Conservation (phyloP, 2,329 filamentous ascomycete species). For the Xylariaceae sp. region DNA sequence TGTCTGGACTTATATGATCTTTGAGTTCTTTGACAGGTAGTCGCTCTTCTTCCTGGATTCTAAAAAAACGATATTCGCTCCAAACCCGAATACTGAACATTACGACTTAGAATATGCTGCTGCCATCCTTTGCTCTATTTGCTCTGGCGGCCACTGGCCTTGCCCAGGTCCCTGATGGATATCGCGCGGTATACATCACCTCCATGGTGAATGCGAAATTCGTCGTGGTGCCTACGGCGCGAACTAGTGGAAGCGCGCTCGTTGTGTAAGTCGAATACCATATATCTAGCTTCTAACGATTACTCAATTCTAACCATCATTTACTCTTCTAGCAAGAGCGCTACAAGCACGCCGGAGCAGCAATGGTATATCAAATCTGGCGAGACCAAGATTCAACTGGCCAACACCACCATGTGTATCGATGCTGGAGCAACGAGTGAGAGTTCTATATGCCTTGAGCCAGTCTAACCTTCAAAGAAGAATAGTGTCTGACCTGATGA, state of each 20-base stretch:
- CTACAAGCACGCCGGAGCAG: slow-evolving; percentile 34
- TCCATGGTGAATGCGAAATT: slow-evolving; percentile 40
- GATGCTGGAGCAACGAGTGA: slow-evolving; percentile 37
- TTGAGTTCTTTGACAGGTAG: no score
- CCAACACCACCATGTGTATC: slow-evolving; percentile 38
- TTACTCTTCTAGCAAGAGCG: slow-evolving; percentile 30
- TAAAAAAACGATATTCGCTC: slow-evolving; percentile 1
- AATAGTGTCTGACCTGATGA: background rate
- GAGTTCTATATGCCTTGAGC: slow-evolving; percentile 1
- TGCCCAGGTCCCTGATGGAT: slow-evolving; percentile 37
- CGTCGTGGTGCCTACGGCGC: slow-evolving; percentile 36
- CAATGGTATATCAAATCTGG: slow-evolving; percentile 40
- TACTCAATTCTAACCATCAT: background rate
- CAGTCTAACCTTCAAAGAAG: background rate
- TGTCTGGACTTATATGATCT: no score
- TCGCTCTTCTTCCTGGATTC: background rate
- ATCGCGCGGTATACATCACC: slow-evolving; percentile 39
- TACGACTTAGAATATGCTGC: slow-evolving; percentile 27
- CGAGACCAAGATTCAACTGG: slow-evolving; percentile 37
- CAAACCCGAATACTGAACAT: slow-evolving; percentile 7
- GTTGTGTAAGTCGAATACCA: slow-evolving; percentile 32
- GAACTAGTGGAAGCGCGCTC: slow-evolving; percentile 32
- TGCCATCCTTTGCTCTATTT: slow-evolving; percentile 27
- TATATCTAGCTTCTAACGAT: background rate
- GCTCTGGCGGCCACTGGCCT: slow-evolving; percentile 35